phyloP scores from a whole-genome alignment of 208 protist genomes.

The Trypanosoma rangeli region DNA sequence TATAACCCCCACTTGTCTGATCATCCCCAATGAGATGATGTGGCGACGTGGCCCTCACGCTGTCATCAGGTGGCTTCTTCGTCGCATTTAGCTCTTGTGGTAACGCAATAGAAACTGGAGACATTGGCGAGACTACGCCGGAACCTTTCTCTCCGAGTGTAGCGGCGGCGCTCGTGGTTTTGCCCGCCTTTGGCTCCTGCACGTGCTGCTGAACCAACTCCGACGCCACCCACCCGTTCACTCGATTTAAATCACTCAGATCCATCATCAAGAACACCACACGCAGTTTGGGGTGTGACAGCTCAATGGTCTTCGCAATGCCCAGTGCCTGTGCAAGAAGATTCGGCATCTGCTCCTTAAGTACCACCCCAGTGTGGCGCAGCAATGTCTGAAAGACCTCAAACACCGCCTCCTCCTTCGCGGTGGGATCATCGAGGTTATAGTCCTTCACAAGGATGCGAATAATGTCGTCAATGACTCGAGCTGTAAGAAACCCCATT shows the following conservation, averaged over 20 bases:
- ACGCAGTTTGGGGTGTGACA: conserved; percentile 59
- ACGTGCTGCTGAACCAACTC: conserved; percentile 33
- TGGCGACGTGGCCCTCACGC: not conserved
- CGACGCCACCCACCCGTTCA: conserved; percentile 43
- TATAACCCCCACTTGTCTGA: not conserved
- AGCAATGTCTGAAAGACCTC: conserved; percentile 76
- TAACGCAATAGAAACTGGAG: not conserved
- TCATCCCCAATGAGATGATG: not conserved
- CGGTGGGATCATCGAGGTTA: conserved; percentile 40
- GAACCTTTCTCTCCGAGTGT: not conserved
- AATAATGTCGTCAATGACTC: conserved; percentile 69
- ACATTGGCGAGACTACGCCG: conserved; percentile 6
- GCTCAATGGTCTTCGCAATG: conserved; percentile 59
- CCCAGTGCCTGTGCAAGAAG: conserved; percentile 53
- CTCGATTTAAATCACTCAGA: conserved; percentile 55
- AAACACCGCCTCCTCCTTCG: conserved; percentile 71
- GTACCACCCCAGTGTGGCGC: conserved; percentile 37
- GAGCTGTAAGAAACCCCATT: conserved; percentile 56
- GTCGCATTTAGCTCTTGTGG: not conserved
- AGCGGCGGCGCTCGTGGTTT: not conserved
- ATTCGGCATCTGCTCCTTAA: conserved; percentile 39
- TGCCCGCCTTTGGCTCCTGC: not conserved
- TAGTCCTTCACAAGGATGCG: conserved; percentile 60
- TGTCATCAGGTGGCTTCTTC: not conserved
- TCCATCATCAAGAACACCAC: conserved; percentile 87